Conservation (phyloP, 257 asterid species). For the Salvia miltiorrhiza region DNA sequence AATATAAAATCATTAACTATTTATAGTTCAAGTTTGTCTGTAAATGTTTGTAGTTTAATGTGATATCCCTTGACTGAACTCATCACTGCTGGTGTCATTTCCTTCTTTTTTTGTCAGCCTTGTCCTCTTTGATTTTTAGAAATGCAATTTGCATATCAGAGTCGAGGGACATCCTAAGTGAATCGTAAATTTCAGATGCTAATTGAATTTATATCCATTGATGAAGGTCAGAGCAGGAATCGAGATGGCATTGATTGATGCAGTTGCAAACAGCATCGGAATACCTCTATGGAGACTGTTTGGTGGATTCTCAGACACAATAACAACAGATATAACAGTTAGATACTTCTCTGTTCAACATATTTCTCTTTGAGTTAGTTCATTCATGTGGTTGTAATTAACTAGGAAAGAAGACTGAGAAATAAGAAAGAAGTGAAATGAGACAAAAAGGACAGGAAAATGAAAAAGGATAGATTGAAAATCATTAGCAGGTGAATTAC, state of each 20-base stretch:
- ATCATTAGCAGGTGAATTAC: not conserved
- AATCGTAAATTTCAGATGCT: constrained; percentile 11
- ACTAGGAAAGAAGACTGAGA: constrained; percentile 2
- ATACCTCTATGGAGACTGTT: constrained; percentile 85
- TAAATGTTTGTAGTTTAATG: not conserved
- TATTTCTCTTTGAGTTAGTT: not conserved
- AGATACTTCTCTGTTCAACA: constrained; percentile 23
- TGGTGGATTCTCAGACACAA: constrained; percentile 71
- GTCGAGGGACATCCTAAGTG: not conserved
- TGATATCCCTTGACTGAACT: no score
- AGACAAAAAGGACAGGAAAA: no score
- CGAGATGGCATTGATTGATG: constrained; percentile 95
- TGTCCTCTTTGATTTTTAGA: not conserved
- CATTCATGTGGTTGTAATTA: not conserved
- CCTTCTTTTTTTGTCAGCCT: no score
- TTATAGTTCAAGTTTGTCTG: not conserved
- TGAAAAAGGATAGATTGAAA: no score
- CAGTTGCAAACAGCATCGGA: constrained; percentile 77
- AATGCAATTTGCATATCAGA: not conserved
- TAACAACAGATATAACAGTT: constrained; percentile 87
- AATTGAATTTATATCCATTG: constrained; percentile 27
- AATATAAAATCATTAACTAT: not conserved
- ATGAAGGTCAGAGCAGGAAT: constrained; percentile 93
- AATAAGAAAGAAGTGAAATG: not conserved
- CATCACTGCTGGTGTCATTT: no score